Base-by-base conservation (phyloP, 352 stramenopile genomes). In the Globisporangium cystogenes region DNA sequence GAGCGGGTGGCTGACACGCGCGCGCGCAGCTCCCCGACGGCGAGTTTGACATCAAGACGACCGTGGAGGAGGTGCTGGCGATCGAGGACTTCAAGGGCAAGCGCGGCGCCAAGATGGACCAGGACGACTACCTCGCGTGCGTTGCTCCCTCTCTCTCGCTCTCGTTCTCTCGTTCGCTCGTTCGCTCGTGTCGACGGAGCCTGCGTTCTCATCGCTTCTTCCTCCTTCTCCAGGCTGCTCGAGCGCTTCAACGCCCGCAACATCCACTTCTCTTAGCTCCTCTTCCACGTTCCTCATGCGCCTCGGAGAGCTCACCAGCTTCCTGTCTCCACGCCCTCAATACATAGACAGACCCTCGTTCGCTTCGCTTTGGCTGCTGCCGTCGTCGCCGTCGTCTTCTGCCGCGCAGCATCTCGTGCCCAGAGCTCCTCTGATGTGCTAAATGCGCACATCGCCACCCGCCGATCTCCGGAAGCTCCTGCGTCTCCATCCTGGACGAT, bases 111-210 rank as follows among this genome's bases (percentile, higher is more conserved):
- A 99, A 99, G 67, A 88, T 99, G 73, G 90, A 98, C 73, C 82
- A 98, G 31, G 96, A 99, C 67, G 97, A 99, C 65, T 99, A 99
- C 60, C 79, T 99, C 35, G 73, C 87, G 73, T 92, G 76, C 44
- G 82, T 73, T 18, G 8, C 11, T 31, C 1, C 10, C 20, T 37
- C 4, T 6, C 5, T 21, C 15, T 57, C 14, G 3, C 14, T 40
- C 42, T 26, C 7, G n/a, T n/a, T n/a, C 20, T 37, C 4, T 6
- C 5, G 16, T 10, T 57, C 14, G 3, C 14, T 40, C 42, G 21
- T 4, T 35, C 12, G 33, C 11, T n/a, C 12, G 4, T 33, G 4
- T 36, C 20, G 29, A 18, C 35, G 33, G 39, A 4, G 5, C 33
- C 4, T 12, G 11, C 51, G 11, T 37, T 43, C 4, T 44, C 21